phyloP scores from a whole-genome alignment of 106 monocot species.

The Dendrobium huoshanense region DNA sequence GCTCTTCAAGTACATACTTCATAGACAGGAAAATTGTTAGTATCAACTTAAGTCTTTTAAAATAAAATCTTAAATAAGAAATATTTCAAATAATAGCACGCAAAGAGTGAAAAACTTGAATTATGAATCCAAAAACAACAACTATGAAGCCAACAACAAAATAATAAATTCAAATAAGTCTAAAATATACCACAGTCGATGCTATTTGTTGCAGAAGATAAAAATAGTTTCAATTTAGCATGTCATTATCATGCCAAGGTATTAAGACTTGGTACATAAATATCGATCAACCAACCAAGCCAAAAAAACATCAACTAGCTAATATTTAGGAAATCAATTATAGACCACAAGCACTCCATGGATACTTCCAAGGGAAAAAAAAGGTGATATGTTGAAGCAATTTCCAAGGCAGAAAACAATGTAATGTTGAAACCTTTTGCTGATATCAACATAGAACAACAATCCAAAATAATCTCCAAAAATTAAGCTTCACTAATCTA shows the following conservation, averaged over 20 bases:
- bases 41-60: background rate
- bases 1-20: conserved; percentile 94
- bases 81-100: background rate
- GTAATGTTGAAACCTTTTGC: background rate
- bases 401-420: background rate
- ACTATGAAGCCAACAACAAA: background rate
- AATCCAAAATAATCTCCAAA: background rate
- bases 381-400: background rate
- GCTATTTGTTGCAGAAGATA: background rate
- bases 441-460: background rate
- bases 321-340: background rate
- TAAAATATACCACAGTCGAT: background rate
- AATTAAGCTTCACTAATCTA: background rate
- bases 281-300: too few relatives aligned
- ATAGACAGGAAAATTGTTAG: conserved; percentile 7
- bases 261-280: too few relatives aligned
- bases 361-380: background rate
- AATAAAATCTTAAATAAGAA: background rate
- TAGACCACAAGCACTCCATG: background rate
- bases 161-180: background rate
- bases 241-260: too few relatives aligned
- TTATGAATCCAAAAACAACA: background rate
- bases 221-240: too few relatives aligned
- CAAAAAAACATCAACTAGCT: too few relatives aligned
- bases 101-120: background rate